These are phyloP conservation scores for Biscogniauxia mediterranea DNA, from an alignment of 2,329 filamentous ascomycete species.

Conservation along the genomic window DNA sequence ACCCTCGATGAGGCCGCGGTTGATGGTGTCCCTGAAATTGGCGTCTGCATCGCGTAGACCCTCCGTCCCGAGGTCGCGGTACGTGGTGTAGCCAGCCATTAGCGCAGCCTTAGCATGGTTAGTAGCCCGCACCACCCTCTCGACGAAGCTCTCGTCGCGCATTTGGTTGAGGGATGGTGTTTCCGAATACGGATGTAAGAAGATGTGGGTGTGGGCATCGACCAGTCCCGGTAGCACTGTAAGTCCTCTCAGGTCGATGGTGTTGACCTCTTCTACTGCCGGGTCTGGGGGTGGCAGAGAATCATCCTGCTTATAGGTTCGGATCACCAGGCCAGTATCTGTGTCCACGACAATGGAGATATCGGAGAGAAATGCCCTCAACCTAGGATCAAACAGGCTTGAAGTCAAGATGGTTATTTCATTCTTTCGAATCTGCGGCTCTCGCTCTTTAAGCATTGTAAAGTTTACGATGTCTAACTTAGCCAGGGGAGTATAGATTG, in stretches of 20 bases:
- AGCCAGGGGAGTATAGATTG: neutral
- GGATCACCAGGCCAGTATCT: slow-evolving; percentile 24
- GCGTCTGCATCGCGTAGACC: slow-evolving; percentile 49
- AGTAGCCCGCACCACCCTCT: slow-evolving; percentile 52
- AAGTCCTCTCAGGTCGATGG: slow-evolving; percentile 53
- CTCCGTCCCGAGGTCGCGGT: slow-evolving; percentile 56
- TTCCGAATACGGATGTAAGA: slow-evolving; percentile 48
- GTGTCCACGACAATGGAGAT: slow-evolving; percentile 23
- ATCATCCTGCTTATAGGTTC: slow-evolving; percentile 16
- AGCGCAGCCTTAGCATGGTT: slow-evolving; percentile 53
- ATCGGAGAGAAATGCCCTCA: slow-evolving; percentile 22
- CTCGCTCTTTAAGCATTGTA: slow-evolving; percentile 8
- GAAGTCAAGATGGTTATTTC: slow-evolving; percentile 26
- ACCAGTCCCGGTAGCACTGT: slow-evolving; percentile 52
- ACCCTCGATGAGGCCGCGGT: slow-evolving; percentile 52
- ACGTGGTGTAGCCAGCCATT: slow-evolving; percentile 57
- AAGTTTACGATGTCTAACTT: neutral
- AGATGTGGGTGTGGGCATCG: slow-evolving; percentile 56
- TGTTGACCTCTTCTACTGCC: slow-evolving; percentile 6
- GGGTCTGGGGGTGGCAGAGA: slow-evolving; percentile 9
- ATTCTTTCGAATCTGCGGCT: slow-evolving; percentile 3
- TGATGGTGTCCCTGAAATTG: slow-evolving; percentile 51
- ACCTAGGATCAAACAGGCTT: slow-evolving; percentile 27
- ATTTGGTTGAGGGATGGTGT: slow-evolving; percentile 42
- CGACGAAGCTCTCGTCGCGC: slow-evolving; percentile 57